These are phyloP conservation scores for Fusarium camptoceras DNA, from an alignment of 2,329 filamentous ascomycete genomes.

Conservation along the genomic window DNA sequence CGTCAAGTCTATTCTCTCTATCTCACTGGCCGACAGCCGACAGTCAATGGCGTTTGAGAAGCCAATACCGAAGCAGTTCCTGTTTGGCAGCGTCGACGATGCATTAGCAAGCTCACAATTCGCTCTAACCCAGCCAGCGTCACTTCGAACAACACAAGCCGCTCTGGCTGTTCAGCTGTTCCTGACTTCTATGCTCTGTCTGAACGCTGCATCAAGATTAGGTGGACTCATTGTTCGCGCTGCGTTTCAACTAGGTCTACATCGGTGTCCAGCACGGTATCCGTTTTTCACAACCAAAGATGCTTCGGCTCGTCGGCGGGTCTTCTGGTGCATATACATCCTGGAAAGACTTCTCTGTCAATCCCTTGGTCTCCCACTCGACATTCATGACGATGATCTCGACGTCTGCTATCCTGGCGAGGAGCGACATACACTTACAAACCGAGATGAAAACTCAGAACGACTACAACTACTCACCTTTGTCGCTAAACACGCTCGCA, in stretches of 20 bases:
- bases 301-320: conserved; percentile 60
- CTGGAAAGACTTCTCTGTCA: conserved; percentile 68
- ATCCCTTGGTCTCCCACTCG: conserved; percentile 65
- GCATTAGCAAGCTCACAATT: conserved; percentile 62
- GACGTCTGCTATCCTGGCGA: conserved; percentile 67
- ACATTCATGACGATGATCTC: conserved; percentile 67
- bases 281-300: conserved; percentile 61
- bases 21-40: conserved; percentile 64
- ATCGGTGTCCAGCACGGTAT: conserved; percentile 66
- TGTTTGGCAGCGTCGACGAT: conserved; percentile 62
- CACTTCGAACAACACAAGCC: conserved; percentile 61
- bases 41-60: conserved; percentile 50
- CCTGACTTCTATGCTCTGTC: conserved; percentile 65
- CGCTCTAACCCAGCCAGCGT: conserved; percentile 60
- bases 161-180: conserved; percentile 66
- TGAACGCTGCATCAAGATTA: conserved; percentile 67
- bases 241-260: conserved; percentile 68
- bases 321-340: conserved; percentile 69
- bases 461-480: conserved; percentile 54
- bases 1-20: conserved; percentile 63
- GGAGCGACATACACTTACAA: conserved; percentile 55
- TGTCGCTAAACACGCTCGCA: conserved; percentile 60
- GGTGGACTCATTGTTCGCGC: conserved; percentile 67
- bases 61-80: conserved; percentile 56
- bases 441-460: conserved; percentile 33